Evolutionary conservation across 495 filamentous ascomycete species (phyloP).

Genomic region (Cercophora samala): DNA sequence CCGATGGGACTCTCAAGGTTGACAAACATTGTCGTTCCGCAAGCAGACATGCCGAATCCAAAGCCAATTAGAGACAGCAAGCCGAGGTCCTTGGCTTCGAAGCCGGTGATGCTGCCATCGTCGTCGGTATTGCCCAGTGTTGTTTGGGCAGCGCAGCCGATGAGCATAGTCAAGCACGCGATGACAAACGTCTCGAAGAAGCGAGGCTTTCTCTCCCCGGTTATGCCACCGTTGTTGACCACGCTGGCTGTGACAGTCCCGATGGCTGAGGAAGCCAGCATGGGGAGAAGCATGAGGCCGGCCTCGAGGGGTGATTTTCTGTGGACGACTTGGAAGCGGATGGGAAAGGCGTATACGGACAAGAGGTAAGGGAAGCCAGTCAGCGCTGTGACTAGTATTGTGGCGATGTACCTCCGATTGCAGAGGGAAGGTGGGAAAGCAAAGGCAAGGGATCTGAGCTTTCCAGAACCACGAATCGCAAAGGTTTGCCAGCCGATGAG

Average conservation of each 20-base stretch:
- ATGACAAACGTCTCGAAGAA: slow-evolving; percentile 38
- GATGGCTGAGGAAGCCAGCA: slow-evolving; percentile 48
- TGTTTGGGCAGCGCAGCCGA: slow-evolving; percentile 41
- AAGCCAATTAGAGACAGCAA: slow-evolving; percentile 46
- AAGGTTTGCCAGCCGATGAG: slow-evolving; percentile 46
- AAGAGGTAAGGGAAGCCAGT: slow-evolving; percentile 57
- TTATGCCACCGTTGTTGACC: slow-evolving; percentile 36
- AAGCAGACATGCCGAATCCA: slow-evolving; percentile 44
- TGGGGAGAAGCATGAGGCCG: slow-evolving; percentile 58
- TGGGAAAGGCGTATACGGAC: slow-evolving; percentile 54
- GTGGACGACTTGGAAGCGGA: slow-evolving; percentile 58
- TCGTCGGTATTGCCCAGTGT: slow-evolving; percentile 26
- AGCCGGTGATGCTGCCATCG: slow-evolving; percentile 28
- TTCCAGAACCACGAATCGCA: slow-evolving; percentile 21
- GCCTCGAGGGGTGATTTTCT: slow-evolving; percentile 45
- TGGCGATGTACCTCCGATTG: slow-evolving; percentile 34
- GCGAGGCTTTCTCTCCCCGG: slow-evolving; percentile 22
- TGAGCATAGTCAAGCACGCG: slow-evolving; percentile 34
- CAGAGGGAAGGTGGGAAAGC: slow-evolving; percentile 32
- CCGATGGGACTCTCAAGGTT: slow-evolving; percentile 31
- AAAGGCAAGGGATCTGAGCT: neutral
- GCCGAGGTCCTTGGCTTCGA: slow-evolving; percentile 35
- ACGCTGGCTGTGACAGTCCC: slow-evolving; percentile 42
- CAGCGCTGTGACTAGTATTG: slow-evolving; percentile 42
- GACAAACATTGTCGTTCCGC: slow-evolving; percentile 38